Evolutionary conservation across 129 eudicot species (phyloP), one percentile per base, ranked within the genome.

Genomic region (Silybum marianum): DNA sequence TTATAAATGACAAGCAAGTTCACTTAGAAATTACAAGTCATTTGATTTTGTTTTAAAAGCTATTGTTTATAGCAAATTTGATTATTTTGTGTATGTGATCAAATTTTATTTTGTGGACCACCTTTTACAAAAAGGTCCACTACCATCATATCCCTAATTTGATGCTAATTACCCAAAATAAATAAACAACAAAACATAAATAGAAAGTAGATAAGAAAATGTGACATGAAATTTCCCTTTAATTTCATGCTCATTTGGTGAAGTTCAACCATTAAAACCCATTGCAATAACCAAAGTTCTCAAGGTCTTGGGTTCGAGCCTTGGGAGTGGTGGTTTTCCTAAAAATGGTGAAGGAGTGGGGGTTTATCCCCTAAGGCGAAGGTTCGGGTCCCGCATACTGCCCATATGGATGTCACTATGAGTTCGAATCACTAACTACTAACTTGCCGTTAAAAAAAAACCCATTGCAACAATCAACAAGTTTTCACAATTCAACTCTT

Each of bases 61-160:
- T 32, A 32, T 32, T 0, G 3, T 32, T 32, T 32, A 32, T 32
- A 32, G 36, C 36, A 39, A 44, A 81, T 74, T 67, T n/a, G 19
- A 78, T 42, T 71, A 13, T 25, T 81, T 74, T 32, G 60, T 81
- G 71, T 44, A 18, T 51, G 28, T 82, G 46, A 36, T 51, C 72
- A 75, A 25, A 66, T 82, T 67, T 75, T 71, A 67, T 21, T 48
- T 51, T 7, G 69, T 46, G 81, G 81, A 76, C 60, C 85, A 67
- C 58, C 60, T 28, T 67, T 12, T 22, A 28, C 12, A 28, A 30
- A 82, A 75, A 75, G 81, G 85, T 62, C 81, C 85, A 82, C 72
- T 25, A 34, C 80, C 81, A 75, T 82, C 85, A 75, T 69, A 82
- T 75, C 77, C 42, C 70, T 54, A 69, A 68, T 74, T 25, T 42